Percentiles rank a stretch among this genome's conserved stretches.
Evolutionary conservation across 495 filamentous ascomycete species (phyloP).

Genomic region (Podospora bellae-mahoneyi): DNA sequence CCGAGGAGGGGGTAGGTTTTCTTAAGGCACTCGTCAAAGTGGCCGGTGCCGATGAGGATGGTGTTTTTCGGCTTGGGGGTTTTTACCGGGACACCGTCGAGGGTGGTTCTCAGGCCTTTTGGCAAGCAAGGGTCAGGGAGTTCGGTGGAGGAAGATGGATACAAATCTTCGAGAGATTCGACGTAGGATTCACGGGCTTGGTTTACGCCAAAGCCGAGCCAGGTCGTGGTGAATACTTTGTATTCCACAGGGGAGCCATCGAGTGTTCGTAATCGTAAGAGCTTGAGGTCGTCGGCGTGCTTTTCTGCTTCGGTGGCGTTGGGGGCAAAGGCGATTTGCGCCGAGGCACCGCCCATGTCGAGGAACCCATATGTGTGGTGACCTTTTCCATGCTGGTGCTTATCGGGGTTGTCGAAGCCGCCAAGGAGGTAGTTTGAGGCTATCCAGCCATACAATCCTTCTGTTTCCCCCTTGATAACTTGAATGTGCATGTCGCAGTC

Average conservation of each 20-base stretch:
- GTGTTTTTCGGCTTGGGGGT: conserved; percentile 30
- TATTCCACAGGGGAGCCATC: conserved; percentile 75
- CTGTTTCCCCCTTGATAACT: conserved; percentile 94
- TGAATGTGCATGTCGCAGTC: conserved; percentile 91
- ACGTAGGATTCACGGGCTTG: conserved; percentile 83
- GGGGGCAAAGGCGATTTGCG: conserved; percentile 95
- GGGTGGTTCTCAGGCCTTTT: conserved; percentile 63
- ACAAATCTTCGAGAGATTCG: conserved; percentile 60
- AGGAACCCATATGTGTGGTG: conserved; percentile 97
- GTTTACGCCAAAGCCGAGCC: conserved; percentile 94
- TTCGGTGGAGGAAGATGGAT: conserved; percentile 55
- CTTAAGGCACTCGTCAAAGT: conserved; percentile 79
- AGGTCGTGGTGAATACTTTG: conserved; percentile 89
- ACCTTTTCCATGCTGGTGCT: conserved; percentile 71
- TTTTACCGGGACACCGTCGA: conserved; percentile 53
- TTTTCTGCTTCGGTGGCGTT: conserved; percentile 88
- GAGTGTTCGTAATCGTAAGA: conserved; percentile 78
- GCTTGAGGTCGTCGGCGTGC: conserved; percentile 83
- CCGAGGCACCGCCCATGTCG: conserved; percentile 97
- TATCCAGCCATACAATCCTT: conserved; percentile 98
- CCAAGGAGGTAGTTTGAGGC: conserved; percentile 95
- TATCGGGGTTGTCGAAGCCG: conserved; percentile 79
- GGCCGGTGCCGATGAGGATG: conserved; percentile 72
- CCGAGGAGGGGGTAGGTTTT: conserved; percentile 83
- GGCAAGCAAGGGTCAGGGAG: conserved; percentile 92